Evolutionary conservation across 257 asterid genomes (phyloP).

Genomic region (Solanum dulcamara): DNA sequence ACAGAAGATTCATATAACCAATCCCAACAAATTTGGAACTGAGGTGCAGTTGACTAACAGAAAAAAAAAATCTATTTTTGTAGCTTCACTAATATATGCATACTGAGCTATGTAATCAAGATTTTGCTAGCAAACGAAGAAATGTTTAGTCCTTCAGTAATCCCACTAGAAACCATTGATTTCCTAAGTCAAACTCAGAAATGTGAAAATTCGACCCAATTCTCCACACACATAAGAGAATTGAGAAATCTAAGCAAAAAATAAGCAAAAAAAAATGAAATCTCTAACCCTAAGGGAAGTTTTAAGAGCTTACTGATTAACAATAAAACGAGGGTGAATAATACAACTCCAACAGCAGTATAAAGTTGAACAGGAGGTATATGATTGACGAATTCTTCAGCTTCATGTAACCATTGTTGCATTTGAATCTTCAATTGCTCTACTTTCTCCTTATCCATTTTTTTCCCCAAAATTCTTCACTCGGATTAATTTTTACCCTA

Average conservation of each 20-base stretch:
- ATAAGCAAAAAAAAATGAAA: neutral
- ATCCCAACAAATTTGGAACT: neutral
- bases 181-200: neutral
- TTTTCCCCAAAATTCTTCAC: neutral
- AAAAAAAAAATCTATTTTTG: neutral
- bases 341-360: constrained; percentile 35
- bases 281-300: neutral
- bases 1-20: neutral
- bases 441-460: constrained; percentile 38
- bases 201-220: neutral
- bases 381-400: constrained; percentile 22
- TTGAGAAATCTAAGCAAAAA: neutral
- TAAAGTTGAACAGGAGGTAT: constrained; percentile 44
- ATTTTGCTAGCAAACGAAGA: neutral
- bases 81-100: neutral
- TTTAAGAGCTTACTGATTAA: constrained; percentile 23
- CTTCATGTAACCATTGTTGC: constrained; percentile 20
- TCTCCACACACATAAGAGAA: neutral
- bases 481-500: neutral
- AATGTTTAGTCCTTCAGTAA: neutral
- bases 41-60: neutral
- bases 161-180: neutral
- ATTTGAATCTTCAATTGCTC: constrained; percentile 39
- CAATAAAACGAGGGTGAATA: constrained; percentile 27
- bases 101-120: neutral